A percentile compares a stretch with the other conserved stretches of the same genome.
These are phyloP conservation scores for Lagenaria siceraria DNA, from an alignment of 306 rosid species.

Conservation along the genomic window DNA sequence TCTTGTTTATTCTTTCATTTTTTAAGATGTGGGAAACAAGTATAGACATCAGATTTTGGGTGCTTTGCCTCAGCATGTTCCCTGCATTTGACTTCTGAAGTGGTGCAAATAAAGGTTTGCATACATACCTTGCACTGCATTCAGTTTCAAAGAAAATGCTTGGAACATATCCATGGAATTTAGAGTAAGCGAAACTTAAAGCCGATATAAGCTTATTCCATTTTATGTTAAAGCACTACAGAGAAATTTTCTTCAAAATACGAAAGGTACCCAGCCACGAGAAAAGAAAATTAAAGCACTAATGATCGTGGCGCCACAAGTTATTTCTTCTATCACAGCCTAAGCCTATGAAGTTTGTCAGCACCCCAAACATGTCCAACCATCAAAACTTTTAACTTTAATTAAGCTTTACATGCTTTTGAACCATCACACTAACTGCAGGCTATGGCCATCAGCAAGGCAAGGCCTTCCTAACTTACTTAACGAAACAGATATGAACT, in stretches of 20 bases:
- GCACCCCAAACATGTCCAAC: neutral
- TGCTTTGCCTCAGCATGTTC: slow-evolving; percentile 59
- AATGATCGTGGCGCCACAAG: neutral
- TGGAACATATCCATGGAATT: neutral
- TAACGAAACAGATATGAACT: neutral
- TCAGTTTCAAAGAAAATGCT: neutral
- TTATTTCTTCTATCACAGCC: neutral
- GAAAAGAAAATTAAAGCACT: neutral
- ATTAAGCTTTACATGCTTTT: neutral
- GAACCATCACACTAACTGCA: neutral
- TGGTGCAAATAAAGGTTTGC: slow-evolving; percentile 57
- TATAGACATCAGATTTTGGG: slow-evolving; percentile 36
- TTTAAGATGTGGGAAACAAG: slow-evolving; percentile 46
- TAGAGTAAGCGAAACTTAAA: neutral
- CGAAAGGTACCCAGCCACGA: neutral
- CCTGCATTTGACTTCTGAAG: slow-evolving; percentile 49
- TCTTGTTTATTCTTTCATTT: slow-evolving; percentile 14
- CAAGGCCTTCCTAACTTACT: neutral
- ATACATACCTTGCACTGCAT: slow-evolving; percentile 57
- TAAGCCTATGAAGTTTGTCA: neutral
- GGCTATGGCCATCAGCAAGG: neutral
- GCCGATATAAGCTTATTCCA: neutral
- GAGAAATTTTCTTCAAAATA: too few relatives aligned
- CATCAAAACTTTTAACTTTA: neutral
- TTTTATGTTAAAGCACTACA: neutral